These are phyloP conservation scores for Stygiomarasmius scandens DNA, from an alignment of 1,284 basidiomycete species.

Conservation along the genomic window DNA sequence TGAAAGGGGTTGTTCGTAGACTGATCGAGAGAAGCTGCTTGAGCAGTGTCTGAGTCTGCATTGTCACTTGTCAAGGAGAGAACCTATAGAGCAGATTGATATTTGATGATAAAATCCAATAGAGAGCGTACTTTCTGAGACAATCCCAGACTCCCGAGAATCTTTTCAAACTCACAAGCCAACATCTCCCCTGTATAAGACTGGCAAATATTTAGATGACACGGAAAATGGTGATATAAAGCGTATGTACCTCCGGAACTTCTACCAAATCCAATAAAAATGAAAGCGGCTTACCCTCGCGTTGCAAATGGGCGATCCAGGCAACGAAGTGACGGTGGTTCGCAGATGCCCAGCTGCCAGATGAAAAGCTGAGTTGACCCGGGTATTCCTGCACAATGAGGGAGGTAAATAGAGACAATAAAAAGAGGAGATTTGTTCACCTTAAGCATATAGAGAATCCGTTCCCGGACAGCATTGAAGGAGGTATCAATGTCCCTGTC, in stretches of 20 bases:
- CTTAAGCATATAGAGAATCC: slow-evolving; percentile 17
- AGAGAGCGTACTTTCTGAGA: neutral
- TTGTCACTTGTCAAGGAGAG: slow-evolving; percentile 12
- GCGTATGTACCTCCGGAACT: slow-evolving; percentile 25
- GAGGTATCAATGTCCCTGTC: slow-evolving; percentile 26
- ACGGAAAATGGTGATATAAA: neutral
- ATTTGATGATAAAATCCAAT: no score
- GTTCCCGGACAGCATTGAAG: slow-evolving; percentile 18
- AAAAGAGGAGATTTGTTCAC: neutral
- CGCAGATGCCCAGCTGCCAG: slow-evolving; percentile 34
- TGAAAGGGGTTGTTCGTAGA: slow-evolving; percentile 9
- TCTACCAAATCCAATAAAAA: slow-evolving; percentile 32
- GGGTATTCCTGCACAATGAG: slow-evolving; percentile 19
- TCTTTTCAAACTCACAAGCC: slow-evolving; percentile 3
- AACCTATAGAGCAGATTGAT: neutral
- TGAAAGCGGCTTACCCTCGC: slow-evolving; percentile 23
- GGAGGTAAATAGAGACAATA: no score
- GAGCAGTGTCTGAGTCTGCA: neutral
- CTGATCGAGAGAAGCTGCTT: neutral
- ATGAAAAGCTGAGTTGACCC: slow-evolving; percentile 25
- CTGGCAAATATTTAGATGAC: neutral
- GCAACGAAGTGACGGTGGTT: slow-evolving; percentile 31
- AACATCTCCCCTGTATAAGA: slow-evolving; percentile 1
- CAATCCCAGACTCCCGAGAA: neutral
- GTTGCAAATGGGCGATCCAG: slow-evolving; percentile 27